These are phyloP conservation scores for Strigomonas culicis DNA, from an alignment of 208 protist genomes.

Conservation along the genomic window DNA sequence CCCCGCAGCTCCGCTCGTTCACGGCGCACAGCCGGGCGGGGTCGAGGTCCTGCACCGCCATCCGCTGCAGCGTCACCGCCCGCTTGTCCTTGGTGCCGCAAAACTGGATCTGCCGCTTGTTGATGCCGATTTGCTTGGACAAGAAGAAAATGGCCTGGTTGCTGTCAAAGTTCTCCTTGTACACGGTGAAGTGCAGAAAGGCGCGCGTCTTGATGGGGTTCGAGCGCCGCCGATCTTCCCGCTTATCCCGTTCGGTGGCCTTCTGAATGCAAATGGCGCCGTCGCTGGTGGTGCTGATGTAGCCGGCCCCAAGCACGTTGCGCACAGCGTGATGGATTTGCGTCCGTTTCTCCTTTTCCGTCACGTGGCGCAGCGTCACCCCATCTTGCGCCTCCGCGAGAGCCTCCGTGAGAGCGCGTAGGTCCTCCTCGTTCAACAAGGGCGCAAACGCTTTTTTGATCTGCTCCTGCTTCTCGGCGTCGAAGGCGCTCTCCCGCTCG, in stretches of 20 bases:
- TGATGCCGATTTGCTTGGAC: conserved; percentile 51
- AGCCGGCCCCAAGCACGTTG: conserved; percentile 37
- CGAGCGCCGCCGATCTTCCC: conserved; percentile 58
- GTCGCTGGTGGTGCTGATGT: conserved; percentile 68
- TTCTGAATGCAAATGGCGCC: conserved; percentile 49
- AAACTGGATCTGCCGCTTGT: conserved; percentile 73
- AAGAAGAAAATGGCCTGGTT: conserved; percentile 68
- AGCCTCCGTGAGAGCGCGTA: conserved; percentile 29
- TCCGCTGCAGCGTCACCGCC: conserved; percentile 91
- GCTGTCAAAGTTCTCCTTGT: conserved; percentile 95
- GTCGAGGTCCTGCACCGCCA: conserved; percentile 67
- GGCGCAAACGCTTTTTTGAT: conserved; percentile 2
- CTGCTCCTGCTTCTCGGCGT: background rate
- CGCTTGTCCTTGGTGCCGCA: conserved; percentile 96
- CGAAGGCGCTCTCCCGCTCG: background rate
- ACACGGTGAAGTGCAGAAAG: conserved; percentile 91
- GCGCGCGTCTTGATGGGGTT: conserved; percentile 25
- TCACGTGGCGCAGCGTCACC: conserved; percentile 28
- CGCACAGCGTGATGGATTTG: conserved; percentile 61
- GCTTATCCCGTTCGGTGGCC: conserved; percentile 52
- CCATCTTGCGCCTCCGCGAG: conserved; percentile 21
- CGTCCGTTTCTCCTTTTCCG: conserved; percentile 56
- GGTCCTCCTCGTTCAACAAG: conserved; percentile 34
- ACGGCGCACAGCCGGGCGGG: conserved; percentile 51
- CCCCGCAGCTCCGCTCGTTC: conserved; percentile 56